Evolutionary conservation across 768 basidiomycete species (phyloP), one percentile per base, ranked within the genome.

Genomic region (Chalciporus piperatus): DNA sequence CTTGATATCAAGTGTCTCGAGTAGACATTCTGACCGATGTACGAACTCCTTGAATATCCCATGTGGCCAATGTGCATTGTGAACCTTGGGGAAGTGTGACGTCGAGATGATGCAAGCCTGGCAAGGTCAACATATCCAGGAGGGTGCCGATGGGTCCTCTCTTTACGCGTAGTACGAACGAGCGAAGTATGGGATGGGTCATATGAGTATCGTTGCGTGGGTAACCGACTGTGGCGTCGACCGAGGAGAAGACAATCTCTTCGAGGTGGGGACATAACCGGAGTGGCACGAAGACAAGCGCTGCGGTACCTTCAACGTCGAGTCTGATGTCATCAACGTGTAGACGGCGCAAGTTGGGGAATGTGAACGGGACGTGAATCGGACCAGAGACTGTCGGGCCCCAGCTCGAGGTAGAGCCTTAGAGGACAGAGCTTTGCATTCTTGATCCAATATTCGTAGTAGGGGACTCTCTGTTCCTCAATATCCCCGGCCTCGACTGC

Each of bases 61-160:
- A 35, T 35, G 33, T 6, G 33, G 16, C 33, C 33, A 35, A 16
- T n/a, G n/a, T n/a, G n/a, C n/a, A n/a, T n/a, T 7, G 3, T 9
- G 30, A 30, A 9, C 16, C 14, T 7, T 6, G 3, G 2, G 16
- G 4, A n/a, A 14, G 5, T 2, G 16, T 35, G 33, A 35, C 13
- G 33, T 91, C 33, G 16, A 35, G 14, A n/a, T 35, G 16, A 16
- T 7, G 33, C 16, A 35, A n/a, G 8, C 14, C 16, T 9, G 33
- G 33, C 8, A 35, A 35, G 14, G 14, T 35, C 33, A n/a, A n/a
- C n/a, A n/a, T n/a, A n/a, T n/a, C n/a, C n/a, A n/a, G n/a, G n/a
- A n/a, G n/a, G n/a, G n/a, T 1, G 5, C 33, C 33, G 7, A 35
- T 7, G 16, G 33, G 16, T 3, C 33, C 33, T 2, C 3, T 16